Conservation (phyloP, 306 rosid species). For the Quercus variabilis region DNA sequence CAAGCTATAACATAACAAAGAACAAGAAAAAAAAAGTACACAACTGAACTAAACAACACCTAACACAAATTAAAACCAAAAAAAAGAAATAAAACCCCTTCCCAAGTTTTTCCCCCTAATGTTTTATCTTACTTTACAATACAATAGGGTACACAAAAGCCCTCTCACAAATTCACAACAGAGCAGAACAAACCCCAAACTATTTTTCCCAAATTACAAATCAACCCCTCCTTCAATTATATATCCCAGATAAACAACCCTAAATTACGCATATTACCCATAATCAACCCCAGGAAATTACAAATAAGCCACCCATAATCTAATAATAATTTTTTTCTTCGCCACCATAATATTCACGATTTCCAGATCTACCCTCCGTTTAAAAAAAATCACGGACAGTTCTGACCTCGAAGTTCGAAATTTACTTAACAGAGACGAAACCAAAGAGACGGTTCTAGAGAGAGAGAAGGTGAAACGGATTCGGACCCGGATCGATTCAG, state of each 20-base stretch:
- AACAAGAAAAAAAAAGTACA: too few species aligned
- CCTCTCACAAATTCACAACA: slow-evolving; percentile 17
- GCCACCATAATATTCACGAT: slow-evolving; percentile 21
- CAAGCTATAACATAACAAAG: background rate
- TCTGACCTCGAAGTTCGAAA: slow-evolving; percentile 26
- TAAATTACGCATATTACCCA: slow-evolving; percentile 24
- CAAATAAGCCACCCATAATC: slow-evolving; percentile 14
- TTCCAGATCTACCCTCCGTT: slow-evolving; percentile 59
- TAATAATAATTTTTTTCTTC: background rate
- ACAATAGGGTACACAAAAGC: slow-evolving; percentile 28
- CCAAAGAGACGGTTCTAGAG: slow-evolving; percentile 18
- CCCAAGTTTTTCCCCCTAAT: slow-evolving; percentile 19
- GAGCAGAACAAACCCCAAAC: slow-evolving; percentile 25
- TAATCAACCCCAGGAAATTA: slow-evolving; percentile 11
- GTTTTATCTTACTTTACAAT: slow-evolving; percentile 31
- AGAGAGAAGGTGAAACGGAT: background rate
- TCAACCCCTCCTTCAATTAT: slow-evolving; percentile 21
- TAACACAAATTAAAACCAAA: too few species aligned
- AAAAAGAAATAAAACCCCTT: too few species aligned
- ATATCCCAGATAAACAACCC: slow-evolving; percentile 25
- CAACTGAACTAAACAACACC: background rate
- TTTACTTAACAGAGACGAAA: slow-evolving; percentile 13
- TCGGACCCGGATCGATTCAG: background rate
- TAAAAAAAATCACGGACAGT: slow-evolving; percentile 75
- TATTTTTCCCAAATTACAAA: slow-evolving; percentile 15